Evolutionary conservation across 768 basidiomycete species (phyloP).

Genomic region (Calocybe cyanea): DNA sequence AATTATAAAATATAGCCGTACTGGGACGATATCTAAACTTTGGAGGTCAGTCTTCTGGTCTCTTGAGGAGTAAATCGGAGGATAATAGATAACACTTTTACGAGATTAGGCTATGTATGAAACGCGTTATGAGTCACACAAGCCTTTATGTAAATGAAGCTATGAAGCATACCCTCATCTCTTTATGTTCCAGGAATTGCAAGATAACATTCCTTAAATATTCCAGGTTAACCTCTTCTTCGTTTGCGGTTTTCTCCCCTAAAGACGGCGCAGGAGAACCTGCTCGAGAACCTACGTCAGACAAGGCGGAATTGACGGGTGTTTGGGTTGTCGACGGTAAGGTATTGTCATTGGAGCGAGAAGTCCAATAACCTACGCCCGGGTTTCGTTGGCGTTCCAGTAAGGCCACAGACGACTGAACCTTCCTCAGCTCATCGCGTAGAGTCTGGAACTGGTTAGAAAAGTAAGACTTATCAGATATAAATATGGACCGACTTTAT

Average conservation of each 20-base stretch:
- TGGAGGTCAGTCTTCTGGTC: slow-evolving; percentile 82
- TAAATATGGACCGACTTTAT: slow-evolving; percentile 60
- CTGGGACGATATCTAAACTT: slow-evolving; percentile 46
- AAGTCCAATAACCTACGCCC: slow-evolving; percentile 90
- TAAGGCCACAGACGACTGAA: slow-evolving; percentile 88
- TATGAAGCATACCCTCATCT: slow-evolving; percentile 81
- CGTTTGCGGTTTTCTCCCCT: slow-evolving; percentile 40
- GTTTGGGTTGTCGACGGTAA: slow-evolving; percentile 39
- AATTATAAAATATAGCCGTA: too few relatives aligned
- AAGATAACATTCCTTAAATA: slow-evolving; percentile 94
- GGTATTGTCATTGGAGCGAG: slow-evolving; percentile 35
- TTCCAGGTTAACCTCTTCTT: slow-evolving; percentile 94
- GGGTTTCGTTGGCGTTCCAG: slow-evolving; percentile 90
- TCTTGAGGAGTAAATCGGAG: slow-evolving; percentile 95
- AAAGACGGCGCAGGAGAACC: slow-evolving; percentile 33
- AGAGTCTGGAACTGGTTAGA: slow-evolving; percentile 51
- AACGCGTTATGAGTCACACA: not conserved
- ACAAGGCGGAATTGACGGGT: slow-evolving; percentile 30
- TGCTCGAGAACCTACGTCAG: slow-evolving; percentile 17
- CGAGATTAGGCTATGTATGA: slow-evolving; percentile 42
- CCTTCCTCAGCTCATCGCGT: slow-evolving; percentile 91
- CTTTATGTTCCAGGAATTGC: slow-evolving; percentile 97
- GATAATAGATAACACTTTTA: slow-evolving; percentile 89
- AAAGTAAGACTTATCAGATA: not conserved
- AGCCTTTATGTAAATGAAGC: not conserved